Evolutionary conservation across 2,329 filamentous ascomycete species (phyloP).

Genomic region (Stylonectria norvegica): DNA sequence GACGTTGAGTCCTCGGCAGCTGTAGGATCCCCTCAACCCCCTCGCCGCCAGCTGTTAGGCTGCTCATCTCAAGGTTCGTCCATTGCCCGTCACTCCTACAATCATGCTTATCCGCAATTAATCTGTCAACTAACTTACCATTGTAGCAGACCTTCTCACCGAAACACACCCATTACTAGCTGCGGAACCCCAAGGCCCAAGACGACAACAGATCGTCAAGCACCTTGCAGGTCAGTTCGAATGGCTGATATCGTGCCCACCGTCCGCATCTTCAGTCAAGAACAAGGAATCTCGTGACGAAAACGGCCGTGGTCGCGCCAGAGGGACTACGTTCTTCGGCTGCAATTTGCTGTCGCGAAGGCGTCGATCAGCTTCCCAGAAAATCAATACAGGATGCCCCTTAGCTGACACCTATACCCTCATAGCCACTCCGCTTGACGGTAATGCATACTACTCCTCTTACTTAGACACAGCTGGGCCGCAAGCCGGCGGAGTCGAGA

Average conservation of each 20-base stretch:
- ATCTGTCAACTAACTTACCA: neutral
- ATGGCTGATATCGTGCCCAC: constrained; percentile 44
- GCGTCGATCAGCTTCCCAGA: constrained; percentile 21
- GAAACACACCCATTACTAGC: constrained; percentile 23
- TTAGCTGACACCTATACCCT: constrained; percentile 42
- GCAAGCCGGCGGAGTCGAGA: constrained; percentile 13
- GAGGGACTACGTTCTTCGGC: constrained; percentile 41
- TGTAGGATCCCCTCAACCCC: constrained; percentile 1
- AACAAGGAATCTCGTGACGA: constrained; percentile 12
- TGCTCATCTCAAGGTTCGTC: constrained; percentile 16
- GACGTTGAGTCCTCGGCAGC: constrained; percentile 6
- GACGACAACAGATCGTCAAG: constrained; percentile 36
- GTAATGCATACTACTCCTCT: constrained; percentile 17
- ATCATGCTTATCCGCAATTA: neutral
- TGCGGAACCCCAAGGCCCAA: constrained; percentile 21
- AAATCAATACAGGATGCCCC: constrained; percentile 9
- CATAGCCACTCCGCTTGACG: constrained; percentile 44
- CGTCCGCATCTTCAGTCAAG: constrained; percentile 23
- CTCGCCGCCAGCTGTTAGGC: constrained; percentile 1
- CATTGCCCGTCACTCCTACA: too few species aligned
- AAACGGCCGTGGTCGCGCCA: constrained; percentile 7
- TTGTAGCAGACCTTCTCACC: constrained; percentile 7
- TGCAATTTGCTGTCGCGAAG: constrained; percentile 50
- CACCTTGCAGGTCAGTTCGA: constrained; percentile 50
- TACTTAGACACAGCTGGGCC: constrained; percentile 16